Evolutionary conservation across 1,139 yeast species (phyloP), one percentile per base, ranked within the genome.

Genomic region (Zhuliangozyma blackwelliae): DNA sequence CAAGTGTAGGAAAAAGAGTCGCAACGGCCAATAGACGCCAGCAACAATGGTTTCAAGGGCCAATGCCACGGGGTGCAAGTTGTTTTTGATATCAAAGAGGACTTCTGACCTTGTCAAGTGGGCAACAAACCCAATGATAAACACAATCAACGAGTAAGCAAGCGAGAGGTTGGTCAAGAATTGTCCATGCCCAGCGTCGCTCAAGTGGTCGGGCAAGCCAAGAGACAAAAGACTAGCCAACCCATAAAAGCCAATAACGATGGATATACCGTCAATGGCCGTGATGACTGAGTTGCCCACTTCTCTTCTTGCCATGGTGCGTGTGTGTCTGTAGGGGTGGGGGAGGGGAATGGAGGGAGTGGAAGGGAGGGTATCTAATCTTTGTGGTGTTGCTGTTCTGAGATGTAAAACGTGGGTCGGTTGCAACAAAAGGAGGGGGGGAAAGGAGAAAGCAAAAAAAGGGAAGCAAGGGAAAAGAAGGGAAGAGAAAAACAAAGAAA

Each of bases 111-210:
- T 44, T 23, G 56, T 44, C 12, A 60, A 32, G 46, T 75, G 79
- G 13, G 71, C 65, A 1, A 61, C n/a, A 6, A 65, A 46, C 2
- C 77, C 77, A 16, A 72, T 25, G 1, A 47, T 36, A 39, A 71
- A 72, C 31, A 73, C 73, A 5, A 69, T 43, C 10, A 78, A 46
- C 1, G 86, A 72, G 26, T 71, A 58, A 1, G 58, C 56, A 19
- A 82, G 59, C 32, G 84, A 74, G 10, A 81, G 52, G 51, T 80
- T 82, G 10, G 92, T 82, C 34, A 82, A 62, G 52, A 82, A 82
- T 53, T 82, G 89, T 62, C 73, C 73, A 40, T 72, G 82, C 1
- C 90, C 90, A 0, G 79, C 89, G 10, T 57, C 55, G 5, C 50
- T 61, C 28, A 82, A 55, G 33, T 61, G 64, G 1, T 57, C 62